phyloP scores from a whole-genome alignment of 1,284 basidiomycete species.

The Rhodotorula sp. region DNA sequence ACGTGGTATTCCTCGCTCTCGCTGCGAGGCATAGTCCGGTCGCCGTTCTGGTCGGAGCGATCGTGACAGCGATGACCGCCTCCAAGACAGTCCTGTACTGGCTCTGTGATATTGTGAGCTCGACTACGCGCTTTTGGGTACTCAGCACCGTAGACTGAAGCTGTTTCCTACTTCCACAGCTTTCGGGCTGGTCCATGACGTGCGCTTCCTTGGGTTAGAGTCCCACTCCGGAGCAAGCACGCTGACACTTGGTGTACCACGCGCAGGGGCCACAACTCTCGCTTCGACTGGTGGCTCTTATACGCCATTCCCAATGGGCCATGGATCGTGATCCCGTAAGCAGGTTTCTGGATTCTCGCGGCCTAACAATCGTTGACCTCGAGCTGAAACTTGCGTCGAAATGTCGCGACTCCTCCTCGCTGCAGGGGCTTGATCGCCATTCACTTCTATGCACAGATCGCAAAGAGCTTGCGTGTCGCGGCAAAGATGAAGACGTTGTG shows the following conservation, averaged over 20 bases:
- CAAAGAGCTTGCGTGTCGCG: constrained; percentile 17
- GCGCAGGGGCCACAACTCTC: constrained; percentile 29
- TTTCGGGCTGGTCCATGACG: constrained; percentile 18
- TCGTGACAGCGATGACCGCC: constrained; percentile 63
- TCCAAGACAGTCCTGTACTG: constrained; percentile 37
- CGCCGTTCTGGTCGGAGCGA: constrained; percentile 73
- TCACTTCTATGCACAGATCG: constrained; percentile 33
- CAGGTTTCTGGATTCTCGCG: background rate
- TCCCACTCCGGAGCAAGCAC: too few species aligned
- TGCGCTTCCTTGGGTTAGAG: background rate
- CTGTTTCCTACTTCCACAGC: background rate
- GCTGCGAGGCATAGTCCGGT: constrained; percentile 58
- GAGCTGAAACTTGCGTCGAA: background rate
- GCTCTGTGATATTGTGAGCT: too few species aligned
- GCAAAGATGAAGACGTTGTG: constrained; percentile 28
- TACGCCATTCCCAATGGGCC: constrained; percentile 35
- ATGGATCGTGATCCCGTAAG: constrained; percentile 36
- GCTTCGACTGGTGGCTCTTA: constrained; percentile 18
- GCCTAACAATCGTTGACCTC: background rate
- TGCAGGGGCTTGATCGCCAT: constrained; percentile 2
- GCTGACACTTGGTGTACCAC: background rate
- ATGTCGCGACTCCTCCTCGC: background rate
- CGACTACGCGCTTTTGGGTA: too few species aligned
- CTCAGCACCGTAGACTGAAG: too few species aligned
- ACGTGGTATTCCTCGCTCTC: constrained; percentile 68